A percentile compares a stretch with the other conserved stretches of the same genome.
Evolutionary conservation across 106 monocot species (phyloP).

Genomic region (Acorus gramineus): DNA sequence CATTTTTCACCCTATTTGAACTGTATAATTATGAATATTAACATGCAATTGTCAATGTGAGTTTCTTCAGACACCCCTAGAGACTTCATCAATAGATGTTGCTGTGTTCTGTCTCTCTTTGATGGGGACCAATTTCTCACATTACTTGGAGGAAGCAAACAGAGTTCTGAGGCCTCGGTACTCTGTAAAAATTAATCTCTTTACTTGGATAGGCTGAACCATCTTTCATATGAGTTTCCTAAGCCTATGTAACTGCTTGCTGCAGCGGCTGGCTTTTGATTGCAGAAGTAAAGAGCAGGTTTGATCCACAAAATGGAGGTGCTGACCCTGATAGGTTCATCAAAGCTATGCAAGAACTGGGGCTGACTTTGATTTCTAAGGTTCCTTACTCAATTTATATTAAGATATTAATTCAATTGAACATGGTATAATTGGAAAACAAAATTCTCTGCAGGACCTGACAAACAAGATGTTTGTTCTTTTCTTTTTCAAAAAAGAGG

Average conservation of each 20-base stretch:
- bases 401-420: too few relatives aligned
- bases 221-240: not conserved
- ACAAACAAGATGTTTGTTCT: conserved; percentile 72
- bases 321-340: conserved; percentile 76
- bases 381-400: conserved; percentile 7
- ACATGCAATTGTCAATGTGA: not conserved
- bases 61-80: conserved; percentile 68
- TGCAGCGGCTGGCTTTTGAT: conserved; percentile 96
- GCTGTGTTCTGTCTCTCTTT: conserved; percentile 94
- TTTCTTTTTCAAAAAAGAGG: conserved; percentile 60
- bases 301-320: conserved; percentile 88
- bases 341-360: conserved; percentile 46
- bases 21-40: not conserved
- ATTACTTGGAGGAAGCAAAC: conserved; percentile 79
- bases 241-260: not conserved
- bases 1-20: too few relatives aligned
- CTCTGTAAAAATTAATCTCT: not conserved
- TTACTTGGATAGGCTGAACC: not conserved
- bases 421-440: too few relatives aligned
- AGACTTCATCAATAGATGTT: conserved; percentile 71
- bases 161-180: conserved; percentile 86
- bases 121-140: conserved; percentile 86
- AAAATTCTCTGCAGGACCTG: conserved; percentile 30
- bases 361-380: conserved; percentile 45
- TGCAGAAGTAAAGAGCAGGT: conserved; percentile 91